These are phyloP conservation scores for Paramyrothecium sp. DNA, from an alignment of 2,329 filamentous ascomycete genomes.

Conservation along the genomic window DNA sequence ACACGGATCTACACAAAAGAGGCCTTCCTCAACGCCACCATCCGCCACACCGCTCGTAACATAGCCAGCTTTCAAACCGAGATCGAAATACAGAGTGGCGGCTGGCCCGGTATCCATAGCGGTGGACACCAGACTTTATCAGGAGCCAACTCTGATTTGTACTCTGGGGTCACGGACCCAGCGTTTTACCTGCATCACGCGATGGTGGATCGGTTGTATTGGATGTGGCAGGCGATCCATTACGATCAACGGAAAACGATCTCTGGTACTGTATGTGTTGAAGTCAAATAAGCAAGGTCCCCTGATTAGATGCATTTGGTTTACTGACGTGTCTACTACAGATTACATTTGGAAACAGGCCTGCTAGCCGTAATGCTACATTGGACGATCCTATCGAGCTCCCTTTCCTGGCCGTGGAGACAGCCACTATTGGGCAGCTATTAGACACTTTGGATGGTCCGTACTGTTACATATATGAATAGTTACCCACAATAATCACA, in stretches of 20 bases:
- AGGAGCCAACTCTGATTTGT: slow-evolving; percentile 1
- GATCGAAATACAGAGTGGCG: slow-evolving; percentile 1
- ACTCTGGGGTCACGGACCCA: slow-evolving; percentile 1
- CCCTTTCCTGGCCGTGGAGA: background rate
- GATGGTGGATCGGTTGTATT: slow-evolving; percentile 1
- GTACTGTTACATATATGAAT: slow-evolving; percentile 1
- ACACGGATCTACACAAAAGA: background rate
- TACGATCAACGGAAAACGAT: background rate
- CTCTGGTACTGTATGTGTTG: background rate
- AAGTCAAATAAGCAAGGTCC: background rate
- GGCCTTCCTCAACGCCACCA: background rate
- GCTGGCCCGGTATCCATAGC: background rate
- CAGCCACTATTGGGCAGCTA: background rate
- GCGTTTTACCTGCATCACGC: slow-evolving; percentile 1
- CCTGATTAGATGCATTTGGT: background rate
- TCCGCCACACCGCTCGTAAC: background rate
- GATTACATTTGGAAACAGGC: slow-evolving; percentile 1
- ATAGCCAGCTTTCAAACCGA: slow-evolving; percentile 1
- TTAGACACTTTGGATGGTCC: slow-evolving; percentile 1
- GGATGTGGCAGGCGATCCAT: slow-evolving; percentile 2
- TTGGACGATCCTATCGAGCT: slow-evolving; percentile 1
- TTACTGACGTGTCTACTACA: background rate
- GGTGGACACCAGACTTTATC: slow-evolving; percentile 1
- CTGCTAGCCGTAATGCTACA: background rate
- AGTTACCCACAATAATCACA: too few species aligned